A percentile compares a stretch with the other conserved stretches of the same genome.
These are phyloP conservation scores for Phaeophleospora eucalypticola DNA, from an alignment of 2,329 filamentous ascomycete species.

Conservation along the genomic window DNA sequence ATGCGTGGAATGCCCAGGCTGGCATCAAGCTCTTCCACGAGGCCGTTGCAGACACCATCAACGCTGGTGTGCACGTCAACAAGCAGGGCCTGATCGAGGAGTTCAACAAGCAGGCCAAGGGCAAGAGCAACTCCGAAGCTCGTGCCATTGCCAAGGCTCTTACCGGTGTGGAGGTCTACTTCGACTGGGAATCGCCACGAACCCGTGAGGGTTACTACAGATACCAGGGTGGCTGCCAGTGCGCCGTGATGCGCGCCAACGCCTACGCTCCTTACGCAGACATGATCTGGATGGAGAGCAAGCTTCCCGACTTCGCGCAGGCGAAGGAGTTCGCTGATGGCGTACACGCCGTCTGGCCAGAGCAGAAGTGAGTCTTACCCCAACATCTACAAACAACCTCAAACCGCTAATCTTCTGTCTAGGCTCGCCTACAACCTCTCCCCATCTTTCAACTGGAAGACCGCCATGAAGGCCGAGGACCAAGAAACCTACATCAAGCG, in stretches of 20 bases:
- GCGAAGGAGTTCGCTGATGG: slow-evolving; percentile 90
- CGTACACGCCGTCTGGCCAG: slow-evolving; percentile 89
- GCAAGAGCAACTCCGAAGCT: slow-evolving; percentile 81
- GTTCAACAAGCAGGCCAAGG: slow-evolving; percentile 66
- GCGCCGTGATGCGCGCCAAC: slow-evolving; percentile 83
- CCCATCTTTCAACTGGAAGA: slow-evolving; percentile 99
- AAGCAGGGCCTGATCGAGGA: slow-evolving; percentile 64
- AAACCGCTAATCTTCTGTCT: slow-evolving; percentile 4
- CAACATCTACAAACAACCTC: neutral
- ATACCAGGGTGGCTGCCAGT: slow-evolving; percentile 85
- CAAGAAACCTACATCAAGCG: slow-evolving; percentile 97
- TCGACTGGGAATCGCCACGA: slow-evolving; percentile 91
- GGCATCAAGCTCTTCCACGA: slow-evolving; percentile 85
- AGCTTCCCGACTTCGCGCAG: slow-evolving; percentile 85
- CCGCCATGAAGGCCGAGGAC: slow-evolving; percentile 83
- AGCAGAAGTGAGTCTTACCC: slow-evolving; percentile 72
- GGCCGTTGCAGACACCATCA: slow-evolving; percentile 78
- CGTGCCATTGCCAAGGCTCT: slow-evolving; percentile 72
- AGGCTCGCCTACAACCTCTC: slow-evolving; percentile 97
- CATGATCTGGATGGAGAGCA: slow-evolving; percentile 99
- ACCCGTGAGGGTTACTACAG: slow-evolving; percentile 95
- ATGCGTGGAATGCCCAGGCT: slow-evolving; percentile 76
- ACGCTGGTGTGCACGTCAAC: slow-evolving; percentile 61
- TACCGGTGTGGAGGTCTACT: slow-evolving; percentile 77
- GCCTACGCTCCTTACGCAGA: slow-evolving; percentile 93